Conservation (phyloP, 306 rosid species). For the Lathyrus aphaca region DNA sequence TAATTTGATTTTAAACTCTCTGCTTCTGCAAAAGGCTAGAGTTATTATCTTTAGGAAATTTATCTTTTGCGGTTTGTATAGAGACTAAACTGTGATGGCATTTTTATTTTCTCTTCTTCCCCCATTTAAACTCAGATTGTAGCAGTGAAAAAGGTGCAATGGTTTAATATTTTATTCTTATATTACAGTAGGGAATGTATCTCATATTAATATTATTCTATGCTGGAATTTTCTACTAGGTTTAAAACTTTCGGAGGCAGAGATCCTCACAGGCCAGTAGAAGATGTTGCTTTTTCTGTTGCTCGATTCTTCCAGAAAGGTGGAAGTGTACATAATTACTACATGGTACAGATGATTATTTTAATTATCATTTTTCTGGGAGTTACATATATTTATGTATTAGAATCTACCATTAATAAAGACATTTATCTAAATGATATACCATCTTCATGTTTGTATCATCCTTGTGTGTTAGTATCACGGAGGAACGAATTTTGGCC, state of each 20-base stretch:
- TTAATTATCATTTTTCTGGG: not conserved
- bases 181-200: slow-evolving; percentile 36
- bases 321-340: slow-evolving; percentile 87
- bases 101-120: slow-evolving; percentile 33
- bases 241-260: slow-evolving; percentile 90
- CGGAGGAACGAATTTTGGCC: slow-evolving; percentile 97
- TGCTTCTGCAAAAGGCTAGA: slow-evolving; percentile 20
- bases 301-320: slow-evolving; percentile 99
- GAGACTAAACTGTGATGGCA: slow-evolving; percentile 5
- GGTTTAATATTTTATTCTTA: not conserved
- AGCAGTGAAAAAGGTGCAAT: slow-evolving; percentile 17
- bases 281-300: slow-evolving; percentile 88
- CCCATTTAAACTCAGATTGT: not conserved
- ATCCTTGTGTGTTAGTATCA: slow-evolving; percentile 64
- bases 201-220: slow-evolving; percentile 17
- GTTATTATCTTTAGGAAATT: not conserved
- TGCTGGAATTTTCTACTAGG: slow-evolving; percentile 52
- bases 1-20: slow-evolving; percentile 12
- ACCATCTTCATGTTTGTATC: slow-evolving; percentile 8
- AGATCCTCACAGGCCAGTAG: slow-evolving; percentile 94
- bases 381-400: slow-evolving; percentile 16
- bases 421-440: slow-evolving; percentile 19
- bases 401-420: not conserved
- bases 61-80: slow-evolving; percentile 13
- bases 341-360: slow-evolving; percentile 73